A percentile compares a stretch with the other conserved stretches of the same genome.
phyloP scores from a whole-genome alignment of 441 rosid species.

The Theobroma grandiflorum region DNA sequence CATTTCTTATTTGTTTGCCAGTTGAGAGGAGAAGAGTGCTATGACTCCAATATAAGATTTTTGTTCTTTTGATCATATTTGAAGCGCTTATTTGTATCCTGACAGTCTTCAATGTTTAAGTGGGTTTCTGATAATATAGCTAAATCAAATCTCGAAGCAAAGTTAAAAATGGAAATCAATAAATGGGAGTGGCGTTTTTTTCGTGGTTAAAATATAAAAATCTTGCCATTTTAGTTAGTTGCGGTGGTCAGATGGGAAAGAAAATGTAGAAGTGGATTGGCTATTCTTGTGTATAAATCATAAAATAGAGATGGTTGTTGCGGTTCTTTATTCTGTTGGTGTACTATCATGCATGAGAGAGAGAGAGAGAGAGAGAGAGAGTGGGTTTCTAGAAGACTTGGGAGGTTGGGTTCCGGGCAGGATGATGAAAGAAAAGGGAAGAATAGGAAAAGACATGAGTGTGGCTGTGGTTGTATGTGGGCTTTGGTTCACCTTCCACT shows the following conservation, averaged over 20 bases:
- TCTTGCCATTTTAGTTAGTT: conserved; percentile 28
- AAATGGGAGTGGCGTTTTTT: not conserved
- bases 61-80: not conserved
- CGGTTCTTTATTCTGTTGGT: conserved; percentile 57
- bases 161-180: not conserved
- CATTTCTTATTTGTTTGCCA: not conserved
- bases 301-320: conserved; percentile 51
- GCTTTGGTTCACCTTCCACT: conserved; percentile 78
- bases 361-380: conserved; percentile 43
- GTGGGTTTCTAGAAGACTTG: conserved; percentile 64
- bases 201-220: not conserved
- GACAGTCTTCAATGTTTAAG: not conserved
- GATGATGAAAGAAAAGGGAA: conserved; percentile 38
- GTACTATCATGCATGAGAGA: conserved; percentile 44
- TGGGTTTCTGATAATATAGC: not conserved
- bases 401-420: conserved; percentile 47
- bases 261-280: conserved; percentile 37
- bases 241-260: conserved; percentile 41
- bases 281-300: conserved; percentile 35
- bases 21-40: not conserved
- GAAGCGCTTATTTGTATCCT: too few relatives aligned
- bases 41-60: not conserved
- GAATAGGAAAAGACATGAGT: conserved; percentile 34
- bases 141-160: conserved; percentile 15
- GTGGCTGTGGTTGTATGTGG: conserved; percentile 67